Evolutionary conservation across 495 filamentous ascomycete genomes (phyloP).

Genomic region (Delitschia confertaspora): DNA sequence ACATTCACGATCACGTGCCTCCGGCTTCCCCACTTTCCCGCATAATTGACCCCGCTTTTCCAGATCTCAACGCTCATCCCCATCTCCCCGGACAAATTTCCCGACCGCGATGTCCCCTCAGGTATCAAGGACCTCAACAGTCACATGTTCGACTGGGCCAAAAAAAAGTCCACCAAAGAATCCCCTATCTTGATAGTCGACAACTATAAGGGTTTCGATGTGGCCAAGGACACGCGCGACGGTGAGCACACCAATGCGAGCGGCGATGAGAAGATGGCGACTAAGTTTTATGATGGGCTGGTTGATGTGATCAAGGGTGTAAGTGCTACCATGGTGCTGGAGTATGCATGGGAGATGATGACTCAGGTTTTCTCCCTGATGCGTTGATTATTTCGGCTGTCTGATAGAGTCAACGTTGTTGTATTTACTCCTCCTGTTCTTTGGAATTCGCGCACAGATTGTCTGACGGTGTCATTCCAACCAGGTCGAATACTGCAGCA

Average conservation of each 20-base stretch:
- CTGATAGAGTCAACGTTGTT: too few relatives aligned
- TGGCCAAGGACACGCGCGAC: slow-evolving; percentile 11
- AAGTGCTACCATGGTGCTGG: background rate
- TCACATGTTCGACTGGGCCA: slow-evolving; percentile 12
- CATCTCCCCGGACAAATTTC: slow-evolving; percentile 4
- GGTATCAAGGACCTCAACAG: slow-evolving; percentile 17
- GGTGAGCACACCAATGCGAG: slow-evolving; percentile 20
- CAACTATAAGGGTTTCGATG: slow-evolving; percentile 13
- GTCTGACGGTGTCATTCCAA: too few relatives aligned
- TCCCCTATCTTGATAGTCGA: slow-evolving; percentile 17
- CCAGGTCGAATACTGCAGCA: too few relatives aligned
- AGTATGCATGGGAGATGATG: too few relatives aligned
- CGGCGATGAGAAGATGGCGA: slow-evolving; percentile 12
- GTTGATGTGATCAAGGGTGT: slow-evolving; percentile 14
- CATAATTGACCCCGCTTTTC: background rate
- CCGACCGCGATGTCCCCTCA: background rate
- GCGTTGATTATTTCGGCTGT: too few relatives aligned
- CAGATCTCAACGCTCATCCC: slow-evolving; percentile 17
- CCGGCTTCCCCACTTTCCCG: background rate
- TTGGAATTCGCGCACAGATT: too few relatives aligned
- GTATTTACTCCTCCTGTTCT: too few relatives aligned
- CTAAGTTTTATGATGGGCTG: slow-evolving; percentile 7
- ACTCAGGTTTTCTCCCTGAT: too few relatives aligned
- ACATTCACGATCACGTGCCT: background rate
- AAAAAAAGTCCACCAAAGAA: background rate